A percentile compares a stretch with the other conserved stretches of the same genome.
These are phyloP conservation scores for Podaxis sp. DNA, from an alignment of 768 basidiomycete species.

Conservation along the genomic window DNA sequence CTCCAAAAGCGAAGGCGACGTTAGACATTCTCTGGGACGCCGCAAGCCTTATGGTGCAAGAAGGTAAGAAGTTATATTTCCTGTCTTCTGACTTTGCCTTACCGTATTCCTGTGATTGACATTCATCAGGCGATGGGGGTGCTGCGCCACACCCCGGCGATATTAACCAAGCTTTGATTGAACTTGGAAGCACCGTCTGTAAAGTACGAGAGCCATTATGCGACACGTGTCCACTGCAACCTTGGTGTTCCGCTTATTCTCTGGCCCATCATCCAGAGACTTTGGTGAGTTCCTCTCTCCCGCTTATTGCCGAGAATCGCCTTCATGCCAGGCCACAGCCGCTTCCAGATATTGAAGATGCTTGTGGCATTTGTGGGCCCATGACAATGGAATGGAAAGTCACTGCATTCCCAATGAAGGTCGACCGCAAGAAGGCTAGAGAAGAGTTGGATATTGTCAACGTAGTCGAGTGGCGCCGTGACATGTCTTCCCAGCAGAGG, in stretches of 20 bases:
- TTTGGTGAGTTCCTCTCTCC: constrained; percentile 10
- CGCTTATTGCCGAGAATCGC: neutral
- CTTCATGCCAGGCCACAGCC: neutral
- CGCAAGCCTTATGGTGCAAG: constrained; percentile 67
- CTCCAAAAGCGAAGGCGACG: constrained; percentile 76
- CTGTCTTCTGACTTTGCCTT: neutral
- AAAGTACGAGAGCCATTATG: constrained; percentile 83
- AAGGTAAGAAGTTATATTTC: constrained; percentile 20
- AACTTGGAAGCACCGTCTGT: constrained; percentile 92
- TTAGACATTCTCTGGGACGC: constrained; percentile 83
- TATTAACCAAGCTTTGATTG: constrained; percentile 91
- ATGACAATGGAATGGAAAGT: constrained; percentile 44
- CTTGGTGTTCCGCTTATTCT: constrained; percentile 67
- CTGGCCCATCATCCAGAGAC: constrained; percentile 15
- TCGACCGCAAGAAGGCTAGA: constrained; percentile 76
- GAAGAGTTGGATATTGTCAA: constrained; percentile 85
- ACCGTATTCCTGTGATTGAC: neutral
- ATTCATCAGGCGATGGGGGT: constrained; percentile 1
- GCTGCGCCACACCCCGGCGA: constrained; percentile 57
- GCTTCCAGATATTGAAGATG: constrained; percentile 69
- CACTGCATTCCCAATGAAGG: constrained; percentile 86
- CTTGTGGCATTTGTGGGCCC: constrained; percentile 68
- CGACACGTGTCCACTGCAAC: constrained; percentile 64
- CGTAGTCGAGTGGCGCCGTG: constrained; percentile 75
- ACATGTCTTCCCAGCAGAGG: constrained; percentile 35